Evolutionary conservation across 257 asterid species (phyloP), one percentile per base, ranked within the genome.

Genomic region (Solanum tacnaense): DNA sequence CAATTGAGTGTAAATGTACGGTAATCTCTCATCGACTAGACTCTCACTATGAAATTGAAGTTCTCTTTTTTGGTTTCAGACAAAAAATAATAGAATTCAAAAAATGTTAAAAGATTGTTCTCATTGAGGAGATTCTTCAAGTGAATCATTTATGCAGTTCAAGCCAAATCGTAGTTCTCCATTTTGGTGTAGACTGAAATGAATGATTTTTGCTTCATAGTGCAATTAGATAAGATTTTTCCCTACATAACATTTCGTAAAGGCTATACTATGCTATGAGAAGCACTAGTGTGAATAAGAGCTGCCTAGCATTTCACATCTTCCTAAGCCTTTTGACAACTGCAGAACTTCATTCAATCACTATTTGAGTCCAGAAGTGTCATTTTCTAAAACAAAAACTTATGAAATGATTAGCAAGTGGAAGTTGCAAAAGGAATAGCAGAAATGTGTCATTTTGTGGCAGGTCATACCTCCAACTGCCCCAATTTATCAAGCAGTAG

Each of bases 401-500:
- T 81, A 81, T 12, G 32, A 86, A 18, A 41, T 3, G 12, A 29
- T 41, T 23, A 85, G 38, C 44, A 70, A 18, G 18, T 27, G 12
- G 32, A 86, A 67, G 67, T 44, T 56, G 12, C 88, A 27, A 18
- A 6, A 9, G 88, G 23, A 27, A 29, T 60, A 60, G 84, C 38
- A 79, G 1, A 41, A 79, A 0, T 13, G 3, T 44, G 84, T 44
- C 85, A 81, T 81, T 18, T 81, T 27, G 16, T 31, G 18, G 70
- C 70, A 82, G 44, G 70, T 82, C 86, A 72, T 71, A 89, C 91
- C 91, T 89, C 91, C 78, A 89, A 83, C n/a, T 89, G 91, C 13
- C 91, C 89, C 88, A 89, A 62, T 36, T 88, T 87, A 27, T 86
- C 89, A 41, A 86, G 60, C 39, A 89, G 88, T 23, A 58, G 75